These are phyloP conservation scores for Golovinomyces cichoracearum DNA, from an alignment of 2,329 filamentous ascomycete genomes.

Conservation along the genomic window DNA sequence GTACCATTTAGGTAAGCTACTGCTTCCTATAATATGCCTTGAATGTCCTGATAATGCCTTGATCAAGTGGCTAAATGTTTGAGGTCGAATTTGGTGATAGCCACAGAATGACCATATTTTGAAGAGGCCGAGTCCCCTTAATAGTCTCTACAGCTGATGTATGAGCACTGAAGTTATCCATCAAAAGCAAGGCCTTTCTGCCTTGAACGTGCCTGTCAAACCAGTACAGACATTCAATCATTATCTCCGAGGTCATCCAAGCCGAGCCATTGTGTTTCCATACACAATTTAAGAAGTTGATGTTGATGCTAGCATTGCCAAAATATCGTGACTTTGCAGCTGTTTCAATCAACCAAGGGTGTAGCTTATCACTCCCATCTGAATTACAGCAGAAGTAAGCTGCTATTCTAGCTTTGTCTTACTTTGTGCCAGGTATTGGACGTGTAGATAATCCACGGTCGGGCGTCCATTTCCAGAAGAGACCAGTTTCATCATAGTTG, in stretches of 20 bases:
- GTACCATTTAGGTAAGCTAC: neutral
- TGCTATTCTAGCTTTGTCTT: neutral
- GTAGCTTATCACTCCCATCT: neutral
- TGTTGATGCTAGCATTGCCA: neutral
- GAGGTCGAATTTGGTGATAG: neutral
- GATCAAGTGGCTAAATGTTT: neutral
- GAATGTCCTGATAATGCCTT: neutral
- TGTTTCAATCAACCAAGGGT: neutral
- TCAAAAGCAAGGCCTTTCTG: neutral
- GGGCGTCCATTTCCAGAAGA: neutral
- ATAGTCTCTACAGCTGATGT: neutral
- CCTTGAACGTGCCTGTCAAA: neutral
- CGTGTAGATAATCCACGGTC: neutral
- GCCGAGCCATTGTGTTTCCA: neutral
- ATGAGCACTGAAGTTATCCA: neutral
- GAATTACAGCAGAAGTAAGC: neutral
- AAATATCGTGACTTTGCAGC: neutral
- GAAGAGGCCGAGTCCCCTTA: neutral
- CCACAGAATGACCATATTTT: neutral
- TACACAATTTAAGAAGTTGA: neutral
- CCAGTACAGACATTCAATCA: neutral
- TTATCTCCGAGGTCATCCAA: neutral
- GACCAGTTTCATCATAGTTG: neutral
- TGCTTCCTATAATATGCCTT: neutral
- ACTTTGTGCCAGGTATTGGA: neutral